Percentiles rank a stretch among this genome's conserved stretches.
Evolutionary conservation across 179 eudicot species (phyloP).

Genomic region (Silene noctiflora): DNA sequence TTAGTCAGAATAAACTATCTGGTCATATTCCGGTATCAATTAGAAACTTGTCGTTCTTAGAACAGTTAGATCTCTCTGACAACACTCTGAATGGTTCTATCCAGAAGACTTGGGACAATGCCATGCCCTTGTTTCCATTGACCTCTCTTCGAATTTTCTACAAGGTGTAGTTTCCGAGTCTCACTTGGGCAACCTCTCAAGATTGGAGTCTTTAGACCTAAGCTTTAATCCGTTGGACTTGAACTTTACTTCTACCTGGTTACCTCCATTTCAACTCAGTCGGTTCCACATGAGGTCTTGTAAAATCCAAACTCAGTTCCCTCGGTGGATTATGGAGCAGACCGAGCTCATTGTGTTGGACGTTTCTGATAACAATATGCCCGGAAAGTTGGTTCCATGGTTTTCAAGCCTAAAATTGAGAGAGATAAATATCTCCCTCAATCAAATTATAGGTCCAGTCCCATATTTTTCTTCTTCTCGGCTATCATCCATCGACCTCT

Average conservation of each 20-base stretch:
- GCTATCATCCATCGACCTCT: slow-evolving; percentile 18
- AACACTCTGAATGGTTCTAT: not conserved
- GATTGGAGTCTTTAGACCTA: not conserved
- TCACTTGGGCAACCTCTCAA: slow-evolving; percentile 18
- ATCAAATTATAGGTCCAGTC: slow-evolving; percentile 21
- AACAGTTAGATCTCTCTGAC: not conserved
- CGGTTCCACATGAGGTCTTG: slow-evolving; percentile 2
- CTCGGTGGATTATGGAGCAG: slow-evolving; percentile 25
- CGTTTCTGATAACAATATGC: slow-evolving; percentile 12
- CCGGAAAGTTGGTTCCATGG: not conserved
- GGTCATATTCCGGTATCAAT: slow-evolving; percentile 8
- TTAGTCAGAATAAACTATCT: not conserved
- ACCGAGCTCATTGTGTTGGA: not conserved
- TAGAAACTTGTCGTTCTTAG: slow-evolving; percentile 4
- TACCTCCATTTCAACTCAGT: slow-evolving; percentile 22
- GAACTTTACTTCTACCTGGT: slow-evolving; percentile 12
- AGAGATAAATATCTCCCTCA: no score
- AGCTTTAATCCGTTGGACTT: not conserved
- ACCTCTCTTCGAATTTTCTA: slow-evolving; percentile 22
- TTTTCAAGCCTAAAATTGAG: no score
- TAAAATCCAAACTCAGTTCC: slow-evolving; percentile 5
- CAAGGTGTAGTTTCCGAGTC: slow-evolving; percentile 16
- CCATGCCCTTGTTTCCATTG: not conserved
- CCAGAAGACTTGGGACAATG: slow-evolving; percentile 1
- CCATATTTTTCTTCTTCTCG: not conserved